phyloP scores from a whole-genome alignment of 78 protist species.

The Dictyostelium discoideum region DNA sequence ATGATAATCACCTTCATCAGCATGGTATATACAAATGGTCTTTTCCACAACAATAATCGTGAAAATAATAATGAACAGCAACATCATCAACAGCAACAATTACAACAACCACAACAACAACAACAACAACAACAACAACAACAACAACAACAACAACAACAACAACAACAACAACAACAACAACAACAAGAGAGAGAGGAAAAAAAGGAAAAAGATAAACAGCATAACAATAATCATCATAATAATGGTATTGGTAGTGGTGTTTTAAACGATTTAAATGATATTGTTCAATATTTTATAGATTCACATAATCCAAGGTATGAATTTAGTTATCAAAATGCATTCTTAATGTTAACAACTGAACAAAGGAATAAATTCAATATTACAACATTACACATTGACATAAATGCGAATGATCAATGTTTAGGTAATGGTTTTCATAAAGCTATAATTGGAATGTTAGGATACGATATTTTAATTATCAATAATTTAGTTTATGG shows the following conservation, averaged over 20 bases:
- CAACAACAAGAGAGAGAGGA: not conserved
- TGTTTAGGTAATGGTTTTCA: conserved; percentile 62
- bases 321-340: conserved; percentile 48
- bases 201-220: not conserved
- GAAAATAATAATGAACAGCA: not conserved
- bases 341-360: conserved; percentile 8
- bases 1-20: no score
- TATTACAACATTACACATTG: conserved; percentile 35
- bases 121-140: not conserved
- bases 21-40: no score
- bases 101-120: conserved; percentile 1
- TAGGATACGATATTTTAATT: conserved; percentile 51
- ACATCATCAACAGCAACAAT: not conserved
- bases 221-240: no score
- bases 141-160: no score
- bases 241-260: not conserved
- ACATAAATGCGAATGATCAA: conserved; percentile 18
- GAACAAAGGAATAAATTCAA: conserved; percentile 29
- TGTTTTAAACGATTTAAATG: conserved; percentile 1
- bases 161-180: not conserved
- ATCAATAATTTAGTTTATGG: conserved; percentile 55
- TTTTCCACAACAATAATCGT: no score
- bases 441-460: not conserved
- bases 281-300: conserved; percentile 20
- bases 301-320: conserved; percentile 18